Conservation (phyloP, 1,284 basidiomycete genomes). For the Sporisorium iseilematis-ciliati region DNA sequence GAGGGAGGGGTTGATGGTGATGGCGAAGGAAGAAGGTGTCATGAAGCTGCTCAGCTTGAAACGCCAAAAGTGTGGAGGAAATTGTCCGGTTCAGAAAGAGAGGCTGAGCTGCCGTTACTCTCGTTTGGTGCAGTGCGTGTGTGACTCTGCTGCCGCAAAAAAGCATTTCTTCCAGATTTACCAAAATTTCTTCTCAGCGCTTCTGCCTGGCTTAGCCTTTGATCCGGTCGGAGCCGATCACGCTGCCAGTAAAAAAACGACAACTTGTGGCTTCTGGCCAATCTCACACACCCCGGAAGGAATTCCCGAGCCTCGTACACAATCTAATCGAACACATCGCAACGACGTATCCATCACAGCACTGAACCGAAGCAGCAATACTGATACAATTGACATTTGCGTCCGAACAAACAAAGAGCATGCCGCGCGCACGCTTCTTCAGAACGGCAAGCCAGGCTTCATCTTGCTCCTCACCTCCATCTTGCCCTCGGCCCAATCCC, state of each 20-base stretch:
- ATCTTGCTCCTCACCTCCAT: slow-evolving; percentile 39
- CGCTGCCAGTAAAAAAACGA: background rate
- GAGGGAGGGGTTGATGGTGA: background rate
- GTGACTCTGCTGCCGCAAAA: background rate
- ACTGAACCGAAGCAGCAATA: too few species aligned
- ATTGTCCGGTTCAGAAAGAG: background rate
- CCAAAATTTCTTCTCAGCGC: slow-evolving; percentile 7
- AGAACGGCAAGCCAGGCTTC: slow-evolving; percentile 50
- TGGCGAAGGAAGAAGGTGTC: background rate
- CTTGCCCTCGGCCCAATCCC: slow-evolving; percentile 36
- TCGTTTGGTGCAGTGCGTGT: too few species aligned
- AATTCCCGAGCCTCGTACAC: background rate
- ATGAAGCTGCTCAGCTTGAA: background rate
- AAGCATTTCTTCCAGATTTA: slow-evolving; percentile 14
- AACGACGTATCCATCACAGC: too few species aligned
- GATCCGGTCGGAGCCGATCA: slow-evolving; percentile 31
- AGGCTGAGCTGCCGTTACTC: slow-evolving; percentile 1
- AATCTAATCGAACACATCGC: too few species aligned
- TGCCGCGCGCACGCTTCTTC: slow-evolving; percentile 1
- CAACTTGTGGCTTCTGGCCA: background rate
- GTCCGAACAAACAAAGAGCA: too few species aligned
- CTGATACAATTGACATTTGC: too few species aligned
- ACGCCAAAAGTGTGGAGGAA: slow-evolving; percentile 3
- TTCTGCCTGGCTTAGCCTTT: background rate
- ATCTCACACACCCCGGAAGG: slow-evolving; percentile 9